Percentiles rank a stretch among this genome's conserved stretches.
Evolutionary conservation across 106 monocot species (phyloP).

Genomic region (Apostasia shenzhenica): DNA sequence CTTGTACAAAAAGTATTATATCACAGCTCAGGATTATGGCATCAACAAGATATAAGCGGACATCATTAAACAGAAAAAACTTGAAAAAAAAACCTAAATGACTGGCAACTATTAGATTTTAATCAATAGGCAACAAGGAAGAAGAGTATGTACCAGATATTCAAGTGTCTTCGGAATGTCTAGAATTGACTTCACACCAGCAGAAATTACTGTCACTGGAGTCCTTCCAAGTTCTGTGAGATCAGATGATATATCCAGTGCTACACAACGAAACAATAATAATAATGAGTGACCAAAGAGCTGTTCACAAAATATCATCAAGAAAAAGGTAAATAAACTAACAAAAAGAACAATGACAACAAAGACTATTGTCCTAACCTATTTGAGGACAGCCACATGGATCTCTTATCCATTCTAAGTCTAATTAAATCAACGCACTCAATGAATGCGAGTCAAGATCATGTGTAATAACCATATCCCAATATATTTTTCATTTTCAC

Average conservation of each 20-base stretch:
- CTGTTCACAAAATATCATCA: not conserved
- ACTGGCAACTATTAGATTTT: not conserved
- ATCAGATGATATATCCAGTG: constrained; percentile 94
- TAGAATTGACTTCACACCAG: constrained; percentile 90
- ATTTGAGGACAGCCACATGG: no score
- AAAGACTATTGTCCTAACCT: no score
- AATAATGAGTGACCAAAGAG: not conserved
- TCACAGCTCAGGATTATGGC: not conserved
- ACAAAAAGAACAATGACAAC: no score
- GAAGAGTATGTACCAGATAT: constrained; percentile 54
- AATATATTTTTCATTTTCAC: no score
- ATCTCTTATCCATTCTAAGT: no score
- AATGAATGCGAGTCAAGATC: no score
- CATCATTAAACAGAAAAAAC: not conserved
- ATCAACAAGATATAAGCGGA: not conserved
- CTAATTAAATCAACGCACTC: no score
- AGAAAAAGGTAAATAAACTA: no score
- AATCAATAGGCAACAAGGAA: not conserved
- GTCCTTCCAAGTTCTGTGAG: constrained; percentile 90
- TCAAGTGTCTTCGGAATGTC: constrained; percentile 94
- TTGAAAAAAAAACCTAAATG: not conserved
- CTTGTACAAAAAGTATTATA: no score
- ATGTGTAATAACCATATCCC: no score
- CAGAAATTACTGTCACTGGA: constrained; percentile 84
- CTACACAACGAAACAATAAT: constrained; percentile 32